Percentiles rank a stretch among this genome's conserved stretches.
Evolutionary conservation across 495 filamentous ascomycete species (phyloP).

Genomic region (Neurospora sp.): DNA sequence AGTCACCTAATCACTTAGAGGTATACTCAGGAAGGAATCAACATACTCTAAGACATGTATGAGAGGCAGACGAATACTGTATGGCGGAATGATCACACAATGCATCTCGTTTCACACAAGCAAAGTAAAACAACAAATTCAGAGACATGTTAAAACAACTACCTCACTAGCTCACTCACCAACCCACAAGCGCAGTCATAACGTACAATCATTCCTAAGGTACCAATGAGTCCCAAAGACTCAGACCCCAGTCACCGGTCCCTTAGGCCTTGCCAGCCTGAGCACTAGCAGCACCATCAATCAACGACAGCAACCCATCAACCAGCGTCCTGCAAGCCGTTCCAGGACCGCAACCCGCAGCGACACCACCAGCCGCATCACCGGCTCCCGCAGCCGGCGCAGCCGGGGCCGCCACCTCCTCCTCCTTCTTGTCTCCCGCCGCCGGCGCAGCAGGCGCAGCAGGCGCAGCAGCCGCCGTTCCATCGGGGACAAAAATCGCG

Average conservation of each 20-base stretch:
- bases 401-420: not conserved
- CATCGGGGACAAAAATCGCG: constrained; percentile 26
- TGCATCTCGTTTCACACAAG: no score
- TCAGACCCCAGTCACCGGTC: not conserved
- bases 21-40: not conserved
- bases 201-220: not conserved
- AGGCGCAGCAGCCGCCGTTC: not conserved
- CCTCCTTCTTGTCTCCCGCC: not conserved
- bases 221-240: not conserved
- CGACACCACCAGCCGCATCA: constrained; percentile 3
- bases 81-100: no score
- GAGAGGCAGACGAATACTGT: no score
- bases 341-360: not conserved
- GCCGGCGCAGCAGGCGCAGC: constrained; percentile 4
- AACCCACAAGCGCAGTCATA: not conserved
- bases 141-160: not conserved
- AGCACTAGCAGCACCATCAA: not conserved
- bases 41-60: no score
- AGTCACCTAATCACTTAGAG: not conserved
- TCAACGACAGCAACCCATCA: constrained; percentile 2
- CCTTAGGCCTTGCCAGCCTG: not conserved
- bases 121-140: not conserved
- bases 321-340: constrained; percentile 6
- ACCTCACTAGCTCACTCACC: not conserved
- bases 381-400: constrained; percentile 3